Evolutionary conservation across 2,329 filamentous ascomycete genomes (phyloP), one percentile per base, ranked within the genome.

Genomic region (Diaporthe aspalathi): DNA sequence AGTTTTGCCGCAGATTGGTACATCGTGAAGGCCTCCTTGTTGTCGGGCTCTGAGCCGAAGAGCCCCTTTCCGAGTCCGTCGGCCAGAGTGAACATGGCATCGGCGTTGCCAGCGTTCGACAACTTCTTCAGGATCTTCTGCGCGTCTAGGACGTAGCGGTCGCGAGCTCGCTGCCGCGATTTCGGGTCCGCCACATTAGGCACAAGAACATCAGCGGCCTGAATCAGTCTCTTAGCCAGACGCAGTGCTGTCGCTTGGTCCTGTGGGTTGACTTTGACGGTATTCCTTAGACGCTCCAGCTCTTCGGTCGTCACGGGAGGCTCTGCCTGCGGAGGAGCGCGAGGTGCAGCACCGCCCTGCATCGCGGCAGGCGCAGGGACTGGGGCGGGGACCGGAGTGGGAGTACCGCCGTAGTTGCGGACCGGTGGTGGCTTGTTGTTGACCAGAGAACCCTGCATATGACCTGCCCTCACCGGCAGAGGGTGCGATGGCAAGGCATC

Each of bases 1-100:
- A 92, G 83, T 83, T 98, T 99, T 0, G 96, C 96, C 2, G 95
- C 94, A 12, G 94, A 94, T 81, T 98, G 95, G 77, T 99, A 99
- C 12, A 98, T 85, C 2, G 90, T 91, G 80, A 98, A 99, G 0
- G 96, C 96, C 83, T 98, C 95, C 78, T 97, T 97, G 67, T 93
- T 90, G 77, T 98, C 95, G 0, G 90, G 87, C 76, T 95, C 91
- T 16, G 93, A 83, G 6, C 95, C 94, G 27, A 98, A 88, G 11
- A 89, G 83, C 5, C 95, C 95, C 74, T 92, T 91, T 2, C 96
- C 95, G 76, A 96, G 91, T 78, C 93, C 94, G 80, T 98, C 96
- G 24, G 95, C 96, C 67, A 97, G 83, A 76, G 94, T 94, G 82
- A 99, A 99, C 90, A 97, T 97, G 38, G 95, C 95, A 11, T 97